Conservation (phyloP, 2,329 filamentous ascomycete genomes). For the Nannizziopsis barbatae region DNA sequence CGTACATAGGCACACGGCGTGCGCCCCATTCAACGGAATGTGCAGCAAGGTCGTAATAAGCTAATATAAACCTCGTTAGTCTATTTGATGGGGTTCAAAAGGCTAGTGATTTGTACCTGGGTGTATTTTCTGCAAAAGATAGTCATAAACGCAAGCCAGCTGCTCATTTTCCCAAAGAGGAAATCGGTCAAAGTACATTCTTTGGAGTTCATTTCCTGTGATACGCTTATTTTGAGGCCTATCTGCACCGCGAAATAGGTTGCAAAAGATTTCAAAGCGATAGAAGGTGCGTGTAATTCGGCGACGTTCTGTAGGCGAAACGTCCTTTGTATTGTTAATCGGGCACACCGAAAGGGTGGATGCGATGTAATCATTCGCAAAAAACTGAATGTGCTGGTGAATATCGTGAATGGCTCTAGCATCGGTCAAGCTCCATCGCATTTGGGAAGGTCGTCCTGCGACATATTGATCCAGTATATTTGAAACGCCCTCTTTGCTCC, state of each 20-base stretch:
- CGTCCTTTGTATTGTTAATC: neutral
- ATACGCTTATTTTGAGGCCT: no score
- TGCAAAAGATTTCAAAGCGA: conserved; percentile 17
- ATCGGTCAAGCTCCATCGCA: conserved; percentile 11
- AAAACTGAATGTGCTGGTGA: conserved; percentile 12
- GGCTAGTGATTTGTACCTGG: conserved; percentile 6
- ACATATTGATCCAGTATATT: conserved; percentile 6
- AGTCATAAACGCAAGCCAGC: conserved; percentile 17
- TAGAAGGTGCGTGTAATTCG: conserved; percentile 16
- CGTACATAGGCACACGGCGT: conserved; percentile 2
- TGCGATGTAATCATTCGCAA: conserved; percentile 13
- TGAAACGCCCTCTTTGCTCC: conserved; percentile 3
- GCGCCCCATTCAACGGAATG: conserved; percentile 12
- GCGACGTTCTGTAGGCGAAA: conserved; percentile 9
- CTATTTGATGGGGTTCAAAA: neutral
- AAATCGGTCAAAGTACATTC: conserved; percentile 15
- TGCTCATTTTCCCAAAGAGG: conserved; percentile 19
- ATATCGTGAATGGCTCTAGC: conserved; percentile 6
- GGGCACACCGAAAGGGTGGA: conserved; percentile 1
- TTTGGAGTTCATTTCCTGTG: no score
- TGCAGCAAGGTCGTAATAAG: conserved; percentile 10
- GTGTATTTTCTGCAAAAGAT: conserved; percentile 12
- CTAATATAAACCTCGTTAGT: conserved; percentile 1
- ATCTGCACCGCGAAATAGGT: conserved; percentile 18
- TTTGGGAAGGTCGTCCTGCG: neutral